Evolutionary conservation across 2,329 filamentous ascomycete genomes (phyloP).

Genomic region (Neophaeococcomyces aloes): DNA sequence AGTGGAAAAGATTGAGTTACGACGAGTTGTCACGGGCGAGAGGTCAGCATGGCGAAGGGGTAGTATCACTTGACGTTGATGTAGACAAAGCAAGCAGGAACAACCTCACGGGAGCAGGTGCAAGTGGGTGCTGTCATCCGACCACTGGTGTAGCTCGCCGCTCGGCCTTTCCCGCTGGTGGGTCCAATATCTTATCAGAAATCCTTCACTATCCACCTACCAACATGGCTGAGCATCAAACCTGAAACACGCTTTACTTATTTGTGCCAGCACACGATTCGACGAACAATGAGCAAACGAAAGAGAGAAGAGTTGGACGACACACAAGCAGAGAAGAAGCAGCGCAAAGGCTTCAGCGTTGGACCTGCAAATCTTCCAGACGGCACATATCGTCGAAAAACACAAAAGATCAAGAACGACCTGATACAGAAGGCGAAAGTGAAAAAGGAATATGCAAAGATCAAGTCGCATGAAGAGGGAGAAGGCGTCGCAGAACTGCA

Average conservation of each 20-base stretch:
- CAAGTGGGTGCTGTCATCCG: slow-evolving; percentile 7
- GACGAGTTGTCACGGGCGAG: background rate
- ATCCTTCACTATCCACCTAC: background rate
- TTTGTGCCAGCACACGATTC: background rate
- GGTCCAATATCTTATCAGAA: background rate
- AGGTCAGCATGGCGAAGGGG: background rate
- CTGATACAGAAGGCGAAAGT: slow-evolving; percentile 88
- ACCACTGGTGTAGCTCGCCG: slow-evolving; percentile 3
- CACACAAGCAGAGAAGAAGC: slow-evolving; percentile 23
- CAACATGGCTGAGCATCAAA: background rate
- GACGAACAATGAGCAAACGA: slow-evolving; percentile 48
- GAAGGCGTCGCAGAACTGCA: slow-evolving; percentile 24
- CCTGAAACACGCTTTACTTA: background rate
- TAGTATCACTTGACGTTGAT: slow-evolving; percentile 9
- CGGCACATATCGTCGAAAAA: slow-evolving; percentile 75
- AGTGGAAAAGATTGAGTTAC: background rate
- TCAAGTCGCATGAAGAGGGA: slow-evolving; percentile 54
- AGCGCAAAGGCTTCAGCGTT: slow-evolving; percentile 67
- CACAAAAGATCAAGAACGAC: slow-evolving; percentile 78
- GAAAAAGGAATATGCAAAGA: slow-evolving; percentile 82
- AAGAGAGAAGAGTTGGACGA: slow-evolving; percentile 34
- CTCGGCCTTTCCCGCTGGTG: background rate
- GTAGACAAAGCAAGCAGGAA: slow-evolving; percentile 2
- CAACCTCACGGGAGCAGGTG: background rate
- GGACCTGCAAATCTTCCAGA: slow-evolving; percentile 86